These are phyloP conservation scores for Picocystis sp. DNA, from an alignment of 163 green algal genomes.

Conservation along the genomic window DNA sequence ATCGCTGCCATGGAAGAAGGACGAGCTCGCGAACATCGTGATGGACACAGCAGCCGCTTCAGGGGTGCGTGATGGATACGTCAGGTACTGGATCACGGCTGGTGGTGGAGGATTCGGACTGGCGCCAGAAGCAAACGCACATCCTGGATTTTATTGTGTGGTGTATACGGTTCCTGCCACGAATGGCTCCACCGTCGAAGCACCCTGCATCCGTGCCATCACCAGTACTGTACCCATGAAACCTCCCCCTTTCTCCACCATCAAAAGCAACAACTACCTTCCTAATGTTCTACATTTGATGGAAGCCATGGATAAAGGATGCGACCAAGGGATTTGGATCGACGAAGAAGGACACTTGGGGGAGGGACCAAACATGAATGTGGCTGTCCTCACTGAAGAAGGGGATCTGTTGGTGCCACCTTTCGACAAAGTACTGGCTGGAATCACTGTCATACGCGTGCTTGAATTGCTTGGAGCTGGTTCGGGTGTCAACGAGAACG, in stretches of 20 bases:
- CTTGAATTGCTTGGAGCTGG: constrained; percentile 21
- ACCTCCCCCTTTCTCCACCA: constrained; percentile 25
- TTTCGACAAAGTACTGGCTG: constrained; percentile 29
- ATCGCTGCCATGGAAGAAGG: constrained; percentile 13
- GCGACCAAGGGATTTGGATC: constrained; percentile 60
- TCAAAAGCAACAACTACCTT: constrained; percentile 62
- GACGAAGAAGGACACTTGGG: constrained; percentile 51
- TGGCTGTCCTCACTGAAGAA: constrained; percentile 51
- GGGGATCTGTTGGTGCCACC: constrained; percentile 42
- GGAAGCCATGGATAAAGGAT: constrained; percentile 36
- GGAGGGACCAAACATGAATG: constrained; percentile 46
- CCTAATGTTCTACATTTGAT: constrained; percentile 37
- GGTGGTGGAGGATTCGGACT: constrained; percentile 58
- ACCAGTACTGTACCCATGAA: constrained; percentile 38
- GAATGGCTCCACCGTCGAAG: not conserved
- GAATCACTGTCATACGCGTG: constrained; percentile 35
- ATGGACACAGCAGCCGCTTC: constrained; percentile 59
- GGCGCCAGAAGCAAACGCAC: constrained; percentile 21
- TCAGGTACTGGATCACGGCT: constrained; percentile 60
- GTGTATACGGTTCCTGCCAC: not conserved
- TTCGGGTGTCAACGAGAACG: not conserved
- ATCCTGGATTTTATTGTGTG: constrained; percentile 40
- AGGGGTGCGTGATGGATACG: constrained; percentile 29
- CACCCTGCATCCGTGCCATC: constrained; percentile 21
- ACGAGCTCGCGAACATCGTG: constrained; percentile 28